Base-by-base conservation (phyloP, 371 early-diverging fungal species). In the Mucor indicus region DNA sequence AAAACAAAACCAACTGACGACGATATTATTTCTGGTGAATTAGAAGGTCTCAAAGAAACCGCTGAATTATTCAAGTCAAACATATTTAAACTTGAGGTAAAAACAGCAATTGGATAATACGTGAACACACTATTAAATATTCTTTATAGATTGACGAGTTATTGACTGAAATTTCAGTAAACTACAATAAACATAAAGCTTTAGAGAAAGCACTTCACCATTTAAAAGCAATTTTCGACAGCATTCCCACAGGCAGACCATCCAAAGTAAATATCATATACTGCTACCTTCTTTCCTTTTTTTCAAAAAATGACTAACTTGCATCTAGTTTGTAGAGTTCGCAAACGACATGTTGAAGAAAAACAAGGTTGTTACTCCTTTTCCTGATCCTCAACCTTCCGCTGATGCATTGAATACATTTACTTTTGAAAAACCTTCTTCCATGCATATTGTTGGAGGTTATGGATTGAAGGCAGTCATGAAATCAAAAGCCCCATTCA, bases 21-120 rank as follows among this genome's bases (percentile, higher is more conserved):
- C 16, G 61, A 57, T 21, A 62, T 76, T 20, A 88, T 90, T 4
- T 82, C 86, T 40, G 90, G 89, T n/a, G 97, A 96, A 69, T 79
- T 95, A 23, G 89, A 87, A 57, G 84, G 81, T 30, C 64, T 94
- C 41, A 87, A 84, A 61, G 89, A 93, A 40, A 87, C 91, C 0
- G 75, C 86, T 3, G 86, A 90, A 43, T 68, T 93, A 37, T 92
- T 85, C 74, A 91, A 92, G 49, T 90, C 92, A 20, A 95, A 95
- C 64, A 78, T 96, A 38, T 93, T 95, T 74, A 90, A 89, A 62
- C 69, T 95, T 38, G 92, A 95, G 81, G 77, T 75, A 60, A 55
- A 22, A 8, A 20, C 48, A 17, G 35, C 24, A 36, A 37, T 7
- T 13, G 4, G 35, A 15, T 35, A 6, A 29, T 29, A 8, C 12